Percentiles rank a stretch among this genome's conserved stretches.
These are phyloP conservation scores for Trametes coccinea DNA, from an alignment of 768 basidiomycete species.

Conservation along the genomic window DNA sequence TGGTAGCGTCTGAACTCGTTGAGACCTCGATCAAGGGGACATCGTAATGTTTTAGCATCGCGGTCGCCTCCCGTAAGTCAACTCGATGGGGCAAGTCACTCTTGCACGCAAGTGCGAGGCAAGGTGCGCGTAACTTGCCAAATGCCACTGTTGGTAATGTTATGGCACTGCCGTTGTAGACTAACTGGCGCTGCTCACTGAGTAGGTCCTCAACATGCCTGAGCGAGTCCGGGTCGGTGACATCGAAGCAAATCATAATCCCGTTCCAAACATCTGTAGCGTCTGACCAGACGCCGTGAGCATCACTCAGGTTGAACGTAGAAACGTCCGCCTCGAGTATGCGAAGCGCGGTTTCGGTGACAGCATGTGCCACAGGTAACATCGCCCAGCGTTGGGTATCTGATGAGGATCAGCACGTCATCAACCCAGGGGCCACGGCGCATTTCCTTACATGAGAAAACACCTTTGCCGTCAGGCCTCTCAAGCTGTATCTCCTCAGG, in stretches of 20 bases:
- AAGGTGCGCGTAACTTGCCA: slow-evolving; percentile 55
- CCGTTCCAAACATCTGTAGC: slow-evolving; percentile 48
- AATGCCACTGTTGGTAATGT: slow-evolving; percentile 49
- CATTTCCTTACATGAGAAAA: slow-evolving; percentile 33
- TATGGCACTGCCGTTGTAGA: slow-evolving; percentile 10
- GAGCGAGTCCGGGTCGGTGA: slow-evolving; percentile 61
- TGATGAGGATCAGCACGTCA: slow-evolving; percentile 36
- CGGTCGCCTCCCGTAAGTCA: slow-evolving; percentile 54
- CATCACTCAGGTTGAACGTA: slow-evolving; percentile 32
- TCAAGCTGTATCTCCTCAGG: slow-evolving; percentile 26
- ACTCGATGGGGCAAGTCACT: slow-evolving; percentile 64
- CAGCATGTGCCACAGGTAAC: slow-evolving; percentile 22
- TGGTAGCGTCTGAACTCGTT: slow-evolving; percentile 53
- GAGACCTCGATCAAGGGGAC: slow-evolving; percentile 80
- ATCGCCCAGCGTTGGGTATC: slow-evolving; percentile 45
- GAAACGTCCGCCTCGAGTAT: slow-evolving; percentile 37
- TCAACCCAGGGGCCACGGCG: slow-evolving; percentile 24
- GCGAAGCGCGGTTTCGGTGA: slow-evolving; percentile 24
- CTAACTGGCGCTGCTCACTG: slow-evolving; percentile 48
- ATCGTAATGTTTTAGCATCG: slow-evolving; percentile 59
- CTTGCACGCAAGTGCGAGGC: slow-evolving; percentile 86
- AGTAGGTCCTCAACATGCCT: slow-evolving; percentile 65
- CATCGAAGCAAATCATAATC: slow-evolving; percentile 85
- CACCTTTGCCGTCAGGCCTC: slow-evolving; percentile 14
- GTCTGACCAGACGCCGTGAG: slow-evolving; percentile 13